Percentiles rank a stretch among this genome's conserved stretches.
phyloP scores from a whole-genome alignment of 345 rosid species.

The Tarenaya hassleriana region DNA sequence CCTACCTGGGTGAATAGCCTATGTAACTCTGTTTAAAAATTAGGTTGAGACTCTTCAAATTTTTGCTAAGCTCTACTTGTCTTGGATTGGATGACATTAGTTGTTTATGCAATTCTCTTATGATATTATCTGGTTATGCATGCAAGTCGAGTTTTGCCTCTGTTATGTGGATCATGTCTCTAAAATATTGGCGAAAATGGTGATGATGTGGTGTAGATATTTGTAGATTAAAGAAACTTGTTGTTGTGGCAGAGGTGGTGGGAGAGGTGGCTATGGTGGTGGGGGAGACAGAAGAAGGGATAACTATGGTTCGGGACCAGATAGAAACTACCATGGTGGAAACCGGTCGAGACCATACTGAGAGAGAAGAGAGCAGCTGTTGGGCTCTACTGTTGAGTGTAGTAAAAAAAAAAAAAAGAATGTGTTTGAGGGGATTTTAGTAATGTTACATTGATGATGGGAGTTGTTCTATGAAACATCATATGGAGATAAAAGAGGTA shows the following conservation, averaged over 20 bases:
- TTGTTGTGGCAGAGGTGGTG: slow-evolving; percentile 39
- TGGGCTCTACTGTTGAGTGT: slow-evolving; percentile 19
- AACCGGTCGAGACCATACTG: slow-evolving; percentile 92
- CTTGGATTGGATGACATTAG: neutral
- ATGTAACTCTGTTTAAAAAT: too few relatives aligned
- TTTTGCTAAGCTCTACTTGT: too few relatives aligned
- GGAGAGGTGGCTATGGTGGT: slow-evolving; percentile 65
- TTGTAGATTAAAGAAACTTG: slow-evolving; percentile 8
- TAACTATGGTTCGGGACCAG: slow-evolving; percentile 75
- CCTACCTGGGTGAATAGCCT: slow-evolving; percentile 8
- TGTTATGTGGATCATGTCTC: neutral
- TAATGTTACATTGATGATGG: slow-evolving; percentile 22
- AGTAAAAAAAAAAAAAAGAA: too few relatives aligned
- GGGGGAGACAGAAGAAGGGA: slow-evolving; percentile 91
- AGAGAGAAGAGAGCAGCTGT: slow-evolving; percentile 23
- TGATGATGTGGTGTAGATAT: neutral
- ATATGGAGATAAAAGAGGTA: slow-evolving; percentile 27
- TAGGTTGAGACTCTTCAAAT: neutral
- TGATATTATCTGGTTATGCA: neutral
- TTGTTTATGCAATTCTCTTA: neutral
- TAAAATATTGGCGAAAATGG: neutral
- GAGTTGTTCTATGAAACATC: slow-evolving; percentile 22
- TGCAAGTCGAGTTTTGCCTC: neutral
- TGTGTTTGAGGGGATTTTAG: slow-evolving; percentile 9
- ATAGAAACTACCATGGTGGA: slow-evolving; percentile 78